Conservation (phyloP, 495 filamentous ascomycete species). For the Podospora didyma region DNA sequence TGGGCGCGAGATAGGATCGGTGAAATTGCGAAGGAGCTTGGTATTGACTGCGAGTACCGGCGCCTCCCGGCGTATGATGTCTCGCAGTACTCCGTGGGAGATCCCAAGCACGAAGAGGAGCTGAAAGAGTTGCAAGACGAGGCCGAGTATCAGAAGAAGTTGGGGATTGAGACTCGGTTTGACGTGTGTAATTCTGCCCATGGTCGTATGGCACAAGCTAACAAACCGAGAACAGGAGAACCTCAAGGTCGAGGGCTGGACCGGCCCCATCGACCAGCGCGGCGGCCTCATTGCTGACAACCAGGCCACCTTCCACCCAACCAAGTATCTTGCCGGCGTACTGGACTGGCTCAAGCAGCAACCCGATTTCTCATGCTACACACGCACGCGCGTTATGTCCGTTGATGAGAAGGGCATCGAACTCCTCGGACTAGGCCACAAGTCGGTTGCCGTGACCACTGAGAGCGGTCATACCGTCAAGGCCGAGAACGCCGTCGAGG, state of each 20-base stretch:
- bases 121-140: constrained; percentile 34
- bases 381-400: constrained; percentile 44
- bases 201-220: background rate
- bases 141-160: constrained; percentile 33
- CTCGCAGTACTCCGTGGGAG: constrained; percentile 26
- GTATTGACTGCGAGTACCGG: constrained; percentile 55
- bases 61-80: constrained; percentile 43
- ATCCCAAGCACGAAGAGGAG: constrained; percentile 40
- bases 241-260: constrained; percentile 37
- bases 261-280: constrained; percentile 46
- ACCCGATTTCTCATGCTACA: constrained; percentile 51
- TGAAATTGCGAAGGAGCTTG: constrained; percentile 41
- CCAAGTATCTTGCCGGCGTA: constrained; percentile 49
- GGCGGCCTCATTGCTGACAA: constrained; percentile 41
- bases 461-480: constrained; percentile 42
- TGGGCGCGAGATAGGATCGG: constrained; percentile 51
- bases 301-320: constrained; percentile 59
- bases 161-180: constrained; percentile 43
- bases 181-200: constrained; percentile 16
- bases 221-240: constrained; percentile 22
- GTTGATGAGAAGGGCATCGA: constrained; percentile 44
- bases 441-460: constrained; percentile 41
- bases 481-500: constrained; percentile 48
- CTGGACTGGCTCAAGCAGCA: constrained; percentile 47
- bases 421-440: constrained; percentile 31